These are phyloP conservation scores for Cornus kousa DNA, from an alignment of 148 eudicot genomes.

Conservation along the genomic window DNA sequence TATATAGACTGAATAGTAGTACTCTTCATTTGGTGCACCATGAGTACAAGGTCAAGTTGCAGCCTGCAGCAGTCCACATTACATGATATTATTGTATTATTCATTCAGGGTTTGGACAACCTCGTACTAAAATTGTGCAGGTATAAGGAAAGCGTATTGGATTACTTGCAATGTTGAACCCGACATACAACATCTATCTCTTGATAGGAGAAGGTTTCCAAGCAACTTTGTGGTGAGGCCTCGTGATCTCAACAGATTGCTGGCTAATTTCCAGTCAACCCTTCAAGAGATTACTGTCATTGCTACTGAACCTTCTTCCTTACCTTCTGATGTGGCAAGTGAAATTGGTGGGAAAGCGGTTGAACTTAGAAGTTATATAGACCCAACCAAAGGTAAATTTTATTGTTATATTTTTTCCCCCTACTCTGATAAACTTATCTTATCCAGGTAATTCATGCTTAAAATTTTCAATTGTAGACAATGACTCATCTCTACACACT, in stretches of 20 bases:
- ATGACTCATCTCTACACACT: conserved; percentile 84
- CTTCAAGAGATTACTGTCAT: conserved; percentile 96
- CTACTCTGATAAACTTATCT: conserved; percentile 8
- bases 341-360: conserved; percentile 99
- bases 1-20: background rate
- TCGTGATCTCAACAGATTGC: conserved; percentile 88
- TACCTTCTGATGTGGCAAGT: conserved; percentile 66
- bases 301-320: conserved; percentile 73
- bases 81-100: background rate
- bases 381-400: conserved; percentile 85
- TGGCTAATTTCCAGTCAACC: conserved; percentile 89
- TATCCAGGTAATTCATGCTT: conserved; percentile 2
- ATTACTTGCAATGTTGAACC: conserved; percentile 92
- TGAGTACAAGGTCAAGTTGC: background rate
- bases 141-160: conserved; percentile 84
- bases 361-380: conserved; percentile 92
- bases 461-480: conserved; percentile 48
- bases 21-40: background rate
- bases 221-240: conserved; percentile 92
- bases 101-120: background rate
- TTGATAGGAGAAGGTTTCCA: conserved; percentile 69
- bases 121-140: conserved; percentile 34
- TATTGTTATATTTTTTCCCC: conserved; percentile 2
- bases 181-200: conserved; percentile 85
- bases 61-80: background rate